Percentiles rank a stretch among this genome's conserved stretches.
phyloP scores from a whole-genome alignment of 2,329 filamentous ascomycete genomes.

The Capronia coronata region DNA sequence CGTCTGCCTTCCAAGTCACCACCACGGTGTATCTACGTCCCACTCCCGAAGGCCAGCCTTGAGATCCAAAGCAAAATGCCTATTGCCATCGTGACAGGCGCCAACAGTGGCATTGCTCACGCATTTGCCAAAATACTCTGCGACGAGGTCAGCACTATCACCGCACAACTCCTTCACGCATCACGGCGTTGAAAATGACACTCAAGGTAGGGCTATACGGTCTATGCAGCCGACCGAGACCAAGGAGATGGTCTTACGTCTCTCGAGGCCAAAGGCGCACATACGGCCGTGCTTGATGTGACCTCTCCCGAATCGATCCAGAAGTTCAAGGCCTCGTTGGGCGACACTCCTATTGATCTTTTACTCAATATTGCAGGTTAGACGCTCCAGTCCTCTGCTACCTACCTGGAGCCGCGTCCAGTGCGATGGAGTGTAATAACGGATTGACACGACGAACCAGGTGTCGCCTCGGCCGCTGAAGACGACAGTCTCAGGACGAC shows the following conservation, averaged over 20 bases:
- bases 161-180: neutral
- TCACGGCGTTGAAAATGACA: constrained; percentile 9
- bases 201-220: constrained; percentile 26
- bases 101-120: constrained; percentile 39
- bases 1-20: too few relatives aligned
- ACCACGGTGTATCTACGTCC: too few relatives aligned
- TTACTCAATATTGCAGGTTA: constrained; percentile 26
- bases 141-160: constrained; percentile 23
- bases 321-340: constrained; percentile 19
- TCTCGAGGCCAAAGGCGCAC: constrained; percentile 10
- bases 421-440: neutral
- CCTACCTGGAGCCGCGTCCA: neutral
- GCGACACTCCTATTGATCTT: constrained; percentile 20
- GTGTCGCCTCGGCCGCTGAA: constrained; percentile 32
- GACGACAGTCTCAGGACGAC: constrained; percentile 33
- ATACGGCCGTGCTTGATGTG: constrained; percentile 20
- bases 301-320: constrained; percentile 22
- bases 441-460: constrained; percentile 18
- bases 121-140: constrained; percentile 31
- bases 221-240: constrained; percentile 25
- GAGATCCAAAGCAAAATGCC: too few relatives aligned
- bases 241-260: constrained; percentile 17
- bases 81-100: constrained; percentile 35
- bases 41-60: too few relatives aligned
- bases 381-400: neutral